These are phyloP conservation scores for Verbena officinalis DNA, from an alignment of 257 asterid species.

Conservation along the genomic window DNA sequence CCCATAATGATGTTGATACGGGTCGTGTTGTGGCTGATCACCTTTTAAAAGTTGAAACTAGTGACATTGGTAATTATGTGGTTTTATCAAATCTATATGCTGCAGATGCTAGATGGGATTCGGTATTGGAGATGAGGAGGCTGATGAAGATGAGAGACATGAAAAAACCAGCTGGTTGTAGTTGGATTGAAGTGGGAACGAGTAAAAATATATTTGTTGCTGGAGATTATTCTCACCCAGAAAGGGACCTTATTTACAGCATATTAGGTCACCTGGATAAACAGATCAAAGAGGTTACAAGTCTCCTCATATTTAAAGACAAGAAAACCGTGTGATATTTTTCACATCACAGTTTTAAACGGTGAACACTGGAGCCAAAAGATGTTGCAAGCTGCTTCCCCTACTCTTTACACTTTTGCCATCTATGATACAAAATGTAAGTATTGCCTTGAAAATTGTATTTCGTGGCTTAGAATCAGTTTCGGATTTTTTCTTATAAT, in stretches of 20 bases:
- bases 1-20: conserved; percentile 64
- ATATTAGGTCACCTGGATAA: conserved; percentile 53
- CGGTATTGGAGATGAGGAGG: conserved; percentile 71
- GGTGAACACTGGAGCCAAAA: conserved; percentile 13
- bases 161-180: conserved; percentile 92
- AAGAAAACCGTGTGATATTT: not conserved
- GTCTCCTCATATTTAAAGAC: conserved; percentile 27
- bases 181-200: conserved; percentile 83
- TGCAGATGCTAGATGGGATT: conserved; percentile 82
- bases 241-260: conserved; percentile 48
- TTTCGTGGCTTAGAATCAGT: not conserved
- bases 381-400: not conserved
- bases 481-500: too few species aligned
- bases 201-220: conserved; percentile 63
- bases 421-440: conserved; percentile 1
- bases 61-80: conserved; percentile 68
- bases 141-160: conserved; percentile 66
- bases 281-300: conserved; percentile 59
- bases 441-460: not conserved
- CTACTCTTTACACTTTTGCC: conserved; percentile 11
- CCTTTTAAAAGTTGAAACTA: conserved; percentile 43
- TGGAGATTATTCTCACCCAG: conserved; percentile 72
- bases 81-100: conserved; percentile 80
- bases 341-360: not conserved
- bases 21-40: conserved; percentile 53